Evolutionary conservation across 306 rosid species (phyloP).

Genomic region (Begonia peltatifolia): DNA sequence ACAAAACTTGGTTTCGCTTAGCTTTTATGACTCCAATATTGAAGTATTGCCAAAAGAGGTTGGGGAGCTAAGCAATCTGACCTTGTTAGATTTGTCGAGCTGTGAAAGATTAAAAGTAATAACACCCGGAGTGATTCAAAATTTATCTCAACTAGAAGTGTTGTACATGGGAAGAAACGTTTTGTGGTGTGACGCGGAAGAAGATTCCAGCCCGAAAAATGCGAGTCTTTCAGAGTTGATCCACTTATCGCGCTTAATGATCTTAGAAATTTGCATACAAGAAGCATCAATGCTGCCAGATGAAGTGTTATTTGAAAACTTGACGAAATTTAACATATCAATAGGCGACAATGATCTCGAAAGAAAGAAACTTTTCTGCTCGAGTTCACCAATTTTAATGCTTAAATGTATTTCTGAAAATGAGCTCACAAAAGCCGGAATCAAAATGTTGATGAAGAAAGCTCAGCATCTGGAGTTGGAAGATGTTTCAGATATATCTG

Average conservation of each 20-base stretch:
- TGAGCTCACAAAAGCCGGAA: background rate
- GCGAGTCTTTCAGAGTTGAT: constrained; percentile 9
- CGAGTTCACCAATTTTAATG: too few relatives aligned
- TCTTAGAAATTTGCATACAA: background rate
- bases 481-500: too few relatives aligned
- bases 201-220: too few relatives aligned
- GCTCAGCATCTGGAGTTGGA: background rate
- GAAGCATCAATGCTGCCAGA: background rate
- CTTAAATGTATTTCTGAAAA: too few relatives aligned
- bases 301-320: background rate
- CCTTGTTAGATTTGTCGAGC: constrained; percentile 2
- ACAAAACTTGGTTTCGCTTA: constrained; percentile 7
- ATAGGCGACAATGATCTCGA: too few relatives aligned
- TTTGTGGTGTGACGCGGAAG: too few relatives aligned
- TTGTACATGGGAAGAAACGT: constrained; percentile 1
- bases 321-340: background rate
- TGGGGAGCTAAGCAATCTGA: background rate
- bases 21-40: background rate
- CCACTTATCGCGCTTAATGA: background rate
- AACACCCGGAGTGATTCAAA: constrained; percentile 2
- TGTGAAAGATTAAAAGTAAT: background rate
- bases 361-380: too few relatives aligned
- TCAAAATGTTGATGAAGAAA: constrained; percentile 1
- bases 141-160: constrained; percentile 7
- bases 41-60: constrained; percentile 1